Conservation (phyloP, 305 asterid species). For the Caryopteris hybrid region DNA sequence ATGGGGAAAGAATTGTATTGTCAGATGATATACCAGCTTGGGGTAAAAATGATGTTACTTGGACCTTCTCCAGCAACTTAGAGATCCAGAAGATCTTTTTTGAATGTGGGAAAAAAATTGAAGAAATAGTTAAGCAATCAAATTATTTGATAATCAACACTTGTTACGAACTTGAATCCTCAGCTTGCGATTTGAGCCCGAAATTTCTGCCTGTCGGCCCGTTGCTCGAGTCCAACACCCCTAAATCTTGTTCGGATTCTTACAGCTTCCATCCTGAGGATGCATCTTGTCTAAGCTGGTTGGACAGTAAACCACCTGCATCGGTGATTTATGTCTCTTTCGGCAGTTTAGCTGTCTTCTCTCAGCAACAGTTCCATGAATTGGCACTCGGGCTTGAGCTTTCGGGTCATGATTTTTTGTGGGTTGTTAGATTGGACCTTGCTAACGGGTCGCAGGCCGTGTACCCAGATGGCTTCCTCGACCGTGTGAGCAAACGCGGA, state of each 20-base stretch:
- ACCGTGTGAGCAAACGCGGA: constrained; percentile 21
- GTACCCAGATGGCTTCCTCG: constrained; percentile 36
- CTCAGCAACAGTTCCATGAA: constrained; percentile 33
- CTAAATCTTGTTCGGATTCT: background rate
- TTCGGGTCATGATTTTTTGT: constrained; percentile 31
- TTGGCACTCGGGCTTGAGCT: constrained; percentile 45
- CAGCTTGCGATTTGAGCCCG: constrained; percentile 29
- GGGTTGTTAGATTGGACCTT: constrained; percentile 34
- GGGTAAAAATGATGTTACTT: constrained; percentile 22
- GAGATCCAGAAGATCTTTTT: constrained; percentile 24
- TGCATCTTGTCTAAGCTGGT: constrained; percentile 33
- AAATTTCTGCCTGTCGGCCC: constrained; percentile 31
- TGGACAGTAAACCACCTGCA: constrained; percentile 18
- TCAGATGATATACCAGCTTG: constrained; percentile 21
- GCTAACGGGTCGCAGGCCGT: constrained; percentile 17
- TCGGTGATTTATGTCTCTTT: constrained; percentile 49
- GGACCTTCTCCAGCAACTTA: constrained; percentile 17
- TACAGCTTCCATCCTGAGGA: constrained; percentile 29
- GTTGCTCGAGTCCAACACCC: constrained; percentile 6
- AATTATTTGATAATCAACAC: constrained; percentile 36
- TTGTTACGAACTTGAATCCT: constrained; percentile 34
- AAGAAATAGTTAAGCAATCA: background rate
- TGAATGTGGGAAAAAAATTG: background rate
- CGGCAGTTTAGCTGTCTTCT: constrained; percentile 38
- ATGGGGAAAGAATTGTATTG: constrained; percentile 17